These are phyloP conservation scores for Aciculosporium take DNA, from an alignment of 2,329 filamentous ascomycete species.

Conservation along the genomic window DNA sequence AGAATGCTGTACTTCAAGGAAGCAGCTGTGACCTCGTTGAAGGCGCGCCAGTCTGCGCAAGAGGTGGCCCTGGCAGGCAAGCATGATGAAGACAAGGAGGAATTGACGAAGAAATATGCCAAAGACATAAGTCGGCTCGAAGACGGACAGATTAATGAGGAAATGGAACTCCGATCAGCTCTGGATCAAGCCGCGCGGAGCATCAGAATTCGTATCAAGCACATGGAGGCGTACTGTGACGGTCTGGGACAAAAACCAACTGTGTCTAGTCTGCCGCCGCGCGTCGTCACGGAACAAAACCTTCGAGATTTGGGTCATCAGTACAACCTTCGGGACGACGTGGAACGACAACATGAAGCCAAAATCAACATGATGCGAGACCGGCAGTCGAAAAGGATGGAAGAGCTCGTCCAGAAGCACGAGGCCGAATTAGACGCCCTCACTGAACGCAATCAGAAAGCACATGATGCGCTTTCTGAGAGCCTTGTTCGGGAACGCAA, in stretches of 20 bases:
- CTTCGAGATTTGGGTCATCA: conserved; percentile 45
- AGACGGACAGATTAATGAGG: conserved; percentile 46
- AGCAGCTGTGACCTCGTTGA: conserved; percentile 35
- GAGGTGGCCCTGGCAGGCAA: conserved; percentile 32
- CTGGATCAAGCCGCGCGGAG: conserved; percentile 44
- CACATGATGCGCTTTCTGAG: conserved; percentile 33
- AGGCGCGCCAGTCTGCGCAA: conserved; percentile 32
- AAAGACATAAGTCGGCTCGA: conserved; percentile 42
- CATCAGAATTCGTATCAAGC: conserved; percentile 42
- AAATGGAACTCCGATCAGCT: conserved; percentile 41
- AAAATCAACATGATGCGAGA: conserved; percentile 54
- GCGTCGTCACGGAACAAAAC: conserved; percentile 45
- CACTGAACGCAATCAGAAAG: conserved; percentile 29
- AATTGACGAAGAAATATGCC: conserved; percentile 40
- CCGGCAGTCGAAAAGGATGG: conserved; percentile 46
- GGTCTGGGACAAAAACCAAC: conserved; percentile 30
- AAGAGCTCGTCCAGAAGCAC: conserved; percentile 42
- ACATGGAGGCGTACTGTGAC: conserved; percentile 54
- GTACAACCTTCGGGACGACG: conserved; percentile 44
- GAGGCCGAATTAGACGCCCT: conserved; percentile 35
- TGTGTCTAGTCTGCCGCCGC: conserved; percentile 24
- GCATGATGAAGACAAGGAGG: conserved; percentile 32
- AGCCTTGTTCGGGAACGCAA: conserved; percentile 37
- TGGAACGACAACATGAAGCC: conserved; percentile 43
- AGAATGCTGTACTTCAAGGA: conserved; percentile 37